A percentile compares a stretch with the other conserved stretches of the same genome.
Evolutionary conservation across 2,329 filamentous ascomycete genomes (phyloP).

Genomic region (Trichoderma sp.): DNA sequence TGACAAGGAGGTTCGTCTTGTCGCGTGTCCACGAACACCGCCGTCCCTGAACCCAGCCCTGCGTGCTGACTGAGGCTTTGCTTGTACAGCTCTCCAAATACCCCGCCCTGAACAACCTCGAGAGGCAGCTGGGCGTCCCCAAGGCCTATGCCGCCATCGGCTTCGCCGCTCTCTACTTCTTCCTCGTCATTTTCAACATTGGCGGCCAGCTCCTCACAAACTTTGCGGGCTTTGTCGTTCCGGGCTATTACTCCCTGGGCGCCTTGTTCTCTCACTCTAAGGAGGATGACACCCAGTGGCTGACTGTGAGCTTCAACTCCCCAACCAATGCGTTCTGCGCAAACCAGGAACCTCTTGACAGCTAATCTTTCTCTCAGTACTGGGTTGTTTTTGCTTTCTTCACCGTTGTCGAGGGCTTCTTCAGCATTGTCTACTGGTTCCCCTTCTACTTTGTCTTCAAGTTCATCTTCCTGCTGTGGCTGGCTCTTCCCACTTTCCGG

Average conservation of each 20-base stretch:
- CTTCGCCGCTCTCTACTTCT: conserved; percentile 78
- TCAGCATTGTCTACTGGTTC: conserved; percentile 91
- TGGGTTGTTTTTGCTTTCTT: conserved; percentile 86
- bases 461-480: conserved; percentile 96
- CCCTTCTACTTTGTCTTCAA: conserved; percentile 99
- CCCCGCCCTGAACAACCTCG: conserved; percentile 78
- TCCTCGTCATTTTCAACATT: conserved; percentile 91
- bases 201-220: conserved; percentile 87
- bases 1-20: conserved; percentile 74
- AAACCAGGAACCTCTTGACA: conserved; percentile 36
- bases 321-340: conserved; percentile 6
- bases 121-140: conserved; percentile 79
- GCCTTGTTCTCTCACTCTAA: conserved; percentile 74
- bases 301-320: conserved; percentile 59
- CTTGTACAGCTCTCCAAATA: conserved; percentile 76
- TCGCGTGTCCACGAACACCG: neutral
- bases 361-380: conserved; percentile 58
- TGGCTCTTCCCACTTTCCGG: conserved; percentile 91
- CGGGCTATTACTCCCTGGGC: conserved; percentile 79
- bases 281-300: conserved; percentile 79
- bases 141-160: conserved; percentile 85
- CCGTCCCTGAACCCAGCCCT: conserved; percentile 30
- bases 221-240: conserved; percentile 79
- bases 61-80: conserved; percentile 30
- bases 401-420: conserved; percentile 78